Conservation (phyloP, 225 moss, liverwort and hornwort genomes). For the Lunularia cruciata region DNA sequence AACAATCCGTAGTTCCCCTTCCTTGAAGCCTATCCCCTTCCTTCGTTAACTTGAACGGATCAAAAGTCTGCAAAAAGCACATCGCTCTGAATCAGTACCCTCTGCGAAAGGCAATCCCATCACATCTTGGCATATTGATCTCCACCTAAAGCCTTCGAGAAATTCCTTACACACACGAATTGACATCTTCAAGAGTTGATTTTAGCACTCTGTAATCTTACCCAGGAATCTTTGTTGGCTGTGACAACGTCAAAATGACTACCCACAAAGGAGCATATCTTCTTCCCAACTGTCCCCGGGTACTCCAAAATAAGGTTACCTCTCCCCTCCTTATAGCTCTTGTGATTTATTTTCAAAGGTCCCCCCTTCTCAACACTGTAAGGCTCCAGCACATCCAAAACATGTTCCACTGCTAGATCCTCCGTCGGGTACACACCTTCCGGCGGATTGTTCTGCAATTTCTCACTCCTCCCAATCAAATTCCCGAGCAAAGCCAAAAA, state of each 20-base stretch:
- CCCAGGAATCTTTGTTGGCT: constrained; percentile 64
- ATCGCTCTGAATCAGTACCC: constrained; percentile 1
- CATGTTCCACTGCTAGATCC: constrained; percentile 60
- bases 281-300: constrained; percentile 44
- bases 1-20: constrained; percentile 71
- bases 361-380: constrained; percentile 51
- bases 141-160: too few relatives aligned
- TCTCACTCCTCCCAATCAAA: constrained; percentile 56
- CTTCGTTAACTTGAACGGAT: constrained; percentile 61
- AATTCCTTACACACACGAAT: too few relatives aligned
- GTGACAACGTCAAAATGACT: constrained; percentile 76
- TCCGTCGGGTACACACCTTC: constrained; percentile 57
- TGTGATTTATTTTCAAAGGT: constrained; percentile 52
- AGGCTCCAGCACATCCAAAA: constrained; percentile 52
- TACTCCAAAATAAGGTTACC: constrained; percentile 77
- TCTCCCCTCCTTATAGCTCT: constrained; percentile 56
- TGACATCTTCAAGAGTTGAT: too few relatives aligned
- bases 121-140: too few relatives aligned
- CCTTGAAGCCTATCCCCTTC: constrained; percentile 67
- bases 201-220: too few relatives aligned
- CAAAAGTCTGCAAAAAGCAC: constrained; percentile 47
- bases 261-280: constrained; percentile 70
- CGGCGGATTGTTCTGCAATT: constrained; percentile 68
- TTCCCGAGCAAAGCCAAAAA: constrained; percentile 53
- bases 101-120: too few relatives aligned